These are phyloP conservation scores for Pichia sp. DNA, from an alignment of 1,139 yeast species.

Conservation along the genomic window DNA sequence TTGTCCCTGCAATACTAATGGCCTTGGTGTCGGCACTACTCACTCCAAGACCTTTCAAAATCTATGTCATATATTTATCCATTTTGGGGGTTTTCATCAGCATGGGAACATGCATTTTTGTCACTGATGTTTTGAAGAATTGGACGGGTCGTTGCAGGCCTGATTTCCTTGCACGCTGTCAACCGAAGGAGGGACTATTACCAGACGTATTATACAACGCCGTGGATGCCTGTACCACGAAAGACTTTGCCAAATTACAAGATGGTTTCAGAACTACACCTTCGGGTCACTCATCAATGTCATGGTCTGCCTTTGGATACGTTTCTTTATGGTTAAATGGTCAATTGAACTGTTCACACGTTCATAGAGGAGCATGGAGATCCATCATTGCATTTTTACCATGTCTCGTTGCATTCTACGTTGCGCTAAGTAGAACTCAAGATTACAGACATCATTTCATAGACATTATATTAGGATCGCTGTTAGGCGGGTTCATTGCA, in stretches of 20 bases:
- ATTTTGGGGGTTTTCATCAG: conserved; percentile 47
- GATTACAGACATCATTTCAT: conserved; percentile 74
- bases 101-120: conserved; percentile 43
- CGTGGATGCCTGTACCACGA: conserved; percentile 43
- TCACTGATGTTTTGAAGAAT: conserved; percentile 62
- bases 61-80: conserved; percentile 42
- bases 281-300: conserved; percentile 69
- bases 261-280: conserved; percentile 82
- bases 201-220: conserved; percentile 39
- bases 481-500: conserved; percentile 44
- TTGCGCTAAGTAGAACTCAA: conserved; percentile 57
- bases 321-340: conserved; percentile 57
- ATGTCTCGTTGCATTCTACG: conserved; percentile 38
- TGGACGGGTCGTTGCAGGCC: conserved; percentile 82
- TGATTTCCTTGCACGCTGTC: conserved; percentile 67
- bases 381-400: conserved; percentile 30
- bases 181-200: conserved; percentile 37
- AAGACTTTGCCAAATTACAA: conserved; percentile 28
- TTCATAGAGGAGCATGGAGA: conserved; percentile 33
- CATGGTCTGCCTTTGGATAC: conserved; percentile 62
- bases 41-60: conserved; percentile 33
- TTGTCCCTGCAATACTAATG: conserved; percentile 37
- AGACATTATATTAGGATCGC: conserved; percentile 55
- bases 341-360: conserved; percentile 36
- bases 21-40: conserved; percentile 27